Evolutionary conservation across 192 early-diverging fungal genomes (phyloP), one percentile per base, ranked within the genome.

Genomic region (Coemansia asiatica): DNA sequence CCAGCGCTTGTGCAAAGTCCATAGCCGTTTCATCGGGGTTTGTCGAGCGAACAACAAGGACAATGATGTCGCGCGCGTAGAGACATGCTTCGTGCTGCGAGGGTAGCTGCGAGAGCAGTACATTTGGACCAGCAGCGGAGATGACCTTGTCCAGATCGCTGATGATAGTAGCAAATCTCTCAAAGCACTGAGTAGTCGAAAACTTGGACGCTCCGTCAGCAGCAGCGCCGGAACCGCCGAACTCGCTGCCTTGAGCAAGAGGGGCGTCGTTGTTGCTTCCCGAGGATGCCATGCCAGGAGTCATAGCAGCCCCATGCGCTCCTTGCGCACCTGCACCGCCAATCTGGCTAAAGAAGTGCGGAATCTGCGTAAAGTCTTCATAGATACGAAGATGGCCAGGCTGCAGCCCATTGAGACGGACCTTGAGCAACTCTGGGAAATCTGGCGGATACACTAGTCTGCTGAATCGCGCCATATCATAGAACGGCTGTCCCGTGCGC

Each of bases 1-100:
- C 90, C 60, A 96, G 85, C 70, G 92, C 92, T 76, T 97, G 93
- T 4, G 92, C 88, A 83, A 95, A 91, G 35, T 92, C 85, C 71
- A 95, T 79, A n/a, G 89, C 88, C 23, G 87, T 86, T 28, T 94
- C 94, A 44, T 92, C 93, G 2, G 85, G 84, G 47, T 86, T 88
- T 62, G 86, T 85, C n/a, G 89, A 87, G 29, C 87, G 89, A 13
- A 83, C 71, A 0, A 88, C 88, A 7, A 95, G 77, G 18, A 87
- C 47, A n/a, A 87, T 80, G n/a, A 96, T 90, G 63, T 95, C 88
- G 4, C 87, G 85, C 22, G 95, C 81, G 19, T 89, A 63, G 36
- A 82, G 72, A 22, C 89, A 87, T 40, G 95, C 87, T 38, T 94
- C 90, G 59, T 94, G 92, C 64, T 91, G 87, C 6, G 84, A 76